Percentiles rank a stretch among this genome's conserved stretches.
Conservation (phyloP, 257 asterid species). For the Leonotis leonurus region DNA sequence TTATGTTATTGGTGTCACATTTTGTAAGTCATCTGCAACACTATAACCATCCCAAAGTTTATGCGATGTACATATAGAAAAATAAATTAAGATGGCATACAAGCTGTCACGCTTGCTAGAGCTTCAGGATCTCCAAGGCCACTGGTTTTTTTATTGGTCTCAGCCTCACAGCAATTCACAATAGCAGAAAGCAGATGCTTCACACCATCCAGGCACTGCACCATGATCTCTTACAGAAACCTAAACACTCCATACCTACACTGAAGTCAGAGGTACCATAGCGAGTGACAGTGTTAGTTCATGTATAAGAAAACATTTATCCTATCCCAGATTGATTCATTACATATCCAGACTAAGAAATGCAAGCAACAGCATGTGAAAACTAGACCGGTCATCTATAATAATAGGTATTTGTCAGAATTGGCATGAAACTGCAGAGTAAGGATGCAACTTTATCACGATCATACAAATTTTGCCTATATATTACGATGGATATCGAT, state of each 20-base stretch:
- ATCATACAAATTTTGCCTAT: no score
- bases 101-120: slow-evolving; percentile 58
- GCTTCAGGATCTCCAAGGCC: slow-evolving; percentile 61
- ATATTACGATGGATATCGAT: no score
- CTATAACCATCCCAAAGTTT: no score
- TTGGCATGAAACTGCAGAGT: no score
- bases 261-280: background rate
- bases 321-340: background rate
- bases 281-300: background rate
- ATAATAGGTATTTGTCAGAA: no score
- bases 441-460: no score
- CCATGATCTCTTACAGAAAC: slow-evolving; percentile 40
- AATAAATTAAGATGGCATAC: slow-evolving; percentile 35
- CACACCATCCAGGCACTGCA: slow-evolving; percentile 56
- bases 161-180: no score
- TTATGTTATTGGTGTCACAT: no score
- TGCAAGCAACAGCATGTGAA: background rate
- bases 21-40: no score
- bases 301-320: background rate
- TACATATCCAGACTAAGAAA: background rate
- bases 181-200: slow-evolving; percentile 41
- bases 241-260: slow-evolving; percentile 42
- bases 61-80: no score
- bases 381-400: no score
- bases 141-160: slow-evolving; percentile 43